Percentiles rank a stretch among this genome's conserved stretches.
Conservation (phyloP, 2,329 filamentous ascomycete genomes). For the Diaporthe sp. region DNA sequence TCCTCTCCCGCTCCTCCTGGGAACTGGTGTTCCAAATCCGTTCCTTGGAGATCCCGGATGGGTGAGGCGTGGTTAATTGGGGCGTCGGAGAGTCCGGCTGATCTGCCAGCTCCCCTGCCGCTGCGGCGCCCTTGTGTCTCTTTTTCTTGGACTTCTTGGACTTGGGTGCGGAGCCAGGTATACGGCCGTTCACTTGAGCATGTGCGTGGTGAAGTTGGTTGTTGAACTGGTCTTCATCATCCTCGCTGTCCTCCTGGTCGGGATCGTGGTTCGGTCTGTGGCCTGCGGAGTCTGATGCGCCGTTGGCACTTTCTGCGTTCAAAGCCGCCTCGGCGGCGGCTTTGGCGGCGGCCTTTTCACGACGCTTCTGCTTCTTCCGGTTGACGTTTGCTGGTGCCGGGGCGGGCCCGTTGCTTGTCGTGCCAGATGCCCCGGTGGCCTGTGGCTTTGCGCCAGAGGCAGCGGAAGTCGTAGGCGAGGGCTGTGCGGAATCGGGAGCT, state of each 20-base stretch:
- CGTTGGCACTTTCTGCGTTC: conserved; percentile 54
- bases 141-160: conserved; percentile 77
- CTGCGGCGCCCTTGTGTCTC: conserved; percentile 69
- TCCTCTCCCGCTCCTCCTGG: conserved; percentile 93
- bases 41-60: conserved; percentile 74
- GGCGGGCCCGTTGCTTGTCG: conserved; percentile 45
- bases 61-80: conserved; percentile 50
- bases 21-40: conserved; percentile 99
- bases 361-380: conserved; percentile 94
- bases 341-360: conserved; percentile 85
- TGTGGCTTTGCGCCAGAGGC: conserved; percentile 49
- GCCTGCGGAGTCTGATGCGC: conserved; percentile 53
- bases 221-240: conserved; percentile 59
- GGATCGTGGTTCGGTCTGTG: conserved; percentile 55
- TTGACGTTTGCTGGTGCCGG: conserved; percentile 72
- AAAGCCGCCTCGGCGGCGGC: conserved; percentile 65
- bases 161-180: conserved; percentile 52
- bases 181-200: conserved; percentile 51
- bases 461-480: conserved; percentile 63
- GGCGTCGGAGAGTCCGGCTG: conserved; percentile 49
- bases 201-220: conserved; percentile 57
- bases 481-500: conserved; percentile 63
- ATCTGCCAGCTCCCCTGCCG: conserved; percentile 44
- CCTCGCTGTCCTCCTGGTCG: conserved; percentile 71
- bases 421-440: conserved; percentile 43